These are phyloP conservation scores for Penicillium verhagenii DNA, from an alignment of 495 filamentous ascomycete species.

Conservation along the genomic window DNA sequence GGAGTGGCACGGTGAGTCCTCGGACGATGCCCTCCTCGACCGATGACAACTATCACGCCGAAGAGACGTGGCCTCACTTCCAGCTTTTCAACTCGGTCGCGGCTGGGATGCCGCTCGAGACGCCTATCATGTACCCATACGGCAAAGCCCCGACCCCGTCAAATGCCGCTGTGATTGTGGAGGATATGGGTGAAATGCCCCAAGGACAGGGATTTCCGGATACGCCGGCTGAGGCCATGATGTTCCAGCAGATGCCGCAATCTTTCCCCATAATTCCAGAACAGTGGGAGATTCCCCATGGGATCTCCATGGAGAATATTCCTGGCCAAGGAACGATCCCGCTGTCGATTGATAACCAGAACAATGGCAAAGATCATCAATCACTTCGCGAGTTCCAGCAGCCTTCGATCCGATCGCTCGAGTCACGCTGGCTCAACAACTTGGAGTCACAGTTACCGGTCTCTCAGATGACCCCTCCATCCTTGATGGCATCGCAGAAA, in stretches of 20 bases:
- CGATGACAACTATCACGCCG: slow-evolving; percentile 45
- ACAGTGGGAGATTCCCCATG: slow-evolving; percentile 30
- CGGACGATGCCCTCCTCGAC: slow-evolving; percentile 42
- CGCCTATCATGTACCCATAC: slow-evolving; percentile 39
- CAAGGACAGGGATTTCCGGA: slow-evolving; percentile 37
- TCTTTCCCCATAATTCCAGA: slow-evolving; percentile 35
- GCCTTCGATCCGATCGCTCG: slow-evolving; percentile 31
- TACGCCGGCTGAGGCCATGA: slow-evolving; percentile 30
- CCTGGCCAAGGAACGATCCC: slow-evolving; percentile 20
- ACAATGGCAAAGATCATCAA: slow-evolving; percentile 22
- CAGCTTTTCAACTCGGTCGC: slow-evolving; percentile 40
- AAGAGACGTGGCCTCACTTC: slow-evolving; percentile 45
- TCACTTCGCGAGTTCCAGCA: slow-evolving; percentile 24
- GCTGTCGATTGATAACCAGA: slow-evolving; percentile 25
- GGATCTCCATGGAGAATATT: slow-evolving; percentile 23
- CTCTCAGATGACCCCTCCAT: slow-evolving; percentile 29
- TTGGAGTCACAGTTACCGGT: slow-evolving; percentile 38
- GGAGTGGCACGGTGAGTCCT: slow-evolving; percentile 44
- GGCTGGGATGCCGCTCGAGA: slow-evolving; percentile 37
- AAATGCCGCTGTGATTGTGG: slow-evolving; percentile 40
- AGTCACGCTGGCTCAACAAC: slow-evolving; percentile 39
- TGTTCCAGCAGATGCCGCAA: slow-evolving; percentile 38
- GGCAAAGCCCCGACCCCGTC: slow-evolving; percentile 30
- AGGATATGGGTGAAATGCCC: slow-evolving; percentile 37
- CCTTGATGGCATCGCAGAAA: slow-evolving; percentile 23